These are phyloP conservation scores for Stagonosporopsis cucurbitacearum DNA, from an alignment of 2,329 filamentous ascomycete species.

Conservation along the genomic window DNA sequence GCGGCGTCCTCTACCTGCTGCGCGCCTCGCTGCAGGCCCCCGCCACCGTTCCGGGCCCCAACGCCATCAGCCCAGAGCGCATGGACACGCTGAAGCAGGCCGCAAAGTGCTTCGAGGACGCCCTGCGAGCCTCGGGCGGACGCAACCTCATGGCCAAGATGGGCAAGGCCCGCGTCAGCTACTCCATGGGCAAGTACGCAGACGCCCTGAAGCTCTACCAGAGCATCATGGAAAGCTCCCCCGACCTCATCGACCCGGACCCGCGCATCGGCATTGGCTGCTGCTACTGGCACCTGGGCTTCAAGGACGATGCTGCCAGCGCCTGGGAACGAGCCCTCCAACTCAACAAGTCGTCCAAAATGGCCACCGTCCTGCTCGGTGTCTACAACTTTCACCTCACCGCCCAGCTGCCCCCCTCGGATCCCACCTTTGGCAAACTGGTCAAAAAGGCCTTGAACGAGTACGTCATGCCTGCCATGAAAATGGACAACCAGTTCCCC, in stretches of 20 bases:
- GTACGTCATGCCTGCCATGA: conserved; percentile 92
- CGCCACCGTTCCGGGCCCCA: conserved; percentile 68
- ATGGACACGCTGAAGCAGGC: conserved; percentile 83
- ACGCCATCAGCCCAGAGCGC: conserved; percentile 71
- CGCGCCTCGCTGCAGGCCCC: conserved; percentile 84
- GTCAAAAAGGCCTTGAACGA: conserved; percentile 96
- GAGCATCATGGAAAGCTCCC: conserved; percentile 83
- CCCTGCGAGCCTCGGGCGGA: conserved; percentile 80
- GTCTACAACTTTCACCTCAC: conserved; percentile 89
- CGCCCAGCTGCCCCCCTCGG: conserved; percentile 79
- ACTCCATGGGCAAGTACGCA: conserved; percentile 82
- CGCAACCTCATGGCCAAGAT: conserved; percentile 92
- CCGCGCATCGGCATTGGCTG: conserved; percentile 95
- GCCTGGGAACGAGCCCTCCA: conserved; percentile 91
- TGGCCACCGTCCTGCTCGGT: conserved; percentile 87
- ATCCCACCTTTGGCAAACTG: conserved; percentile 80
- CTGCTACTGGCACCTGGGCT: conserved; percentile 95
- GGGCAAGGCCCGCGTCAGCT: conserved; percentile 86
- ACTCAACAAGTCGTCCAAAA: conserved; percentile 82
- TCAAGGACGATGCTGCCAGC: conserved; percentile 87
- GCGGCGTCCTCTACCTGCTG: conserved; percentile 86
- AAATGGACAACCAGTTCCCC: conserved; percentile 88
- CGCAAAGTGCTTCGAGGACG: conserved; percentile 93
- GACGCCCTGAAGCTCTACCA: conserved; percentile 88
- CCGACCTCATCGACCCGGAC: conserved; percentile 88